Base-by-base conservation (phyloP, 2,329 filamentous ascomycete genomes). In the Neopestalotiopsis clavispora region DNA sequence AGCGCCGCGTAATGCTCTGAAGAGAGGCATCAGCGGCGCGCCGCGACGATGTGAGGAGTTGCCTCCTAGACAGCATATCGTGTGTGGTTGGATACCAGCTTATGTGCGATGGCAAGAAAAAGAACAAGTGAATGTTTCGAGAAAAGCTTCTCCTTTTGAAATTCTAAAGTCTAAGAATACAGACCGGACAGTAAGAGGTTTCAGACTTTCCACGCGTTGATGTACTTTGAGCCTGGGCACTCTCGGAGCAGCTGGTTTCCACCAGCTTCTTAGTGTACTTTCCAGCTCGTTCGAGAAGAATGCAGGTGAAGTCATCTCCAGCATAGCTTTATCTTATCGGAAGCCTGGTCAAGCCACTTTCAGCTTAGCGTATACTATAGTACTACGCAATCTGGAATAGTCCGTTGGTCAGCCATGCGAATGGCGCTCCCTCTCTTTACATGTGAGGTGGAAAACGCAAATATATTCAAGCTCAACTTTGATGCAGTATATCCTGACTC, bases 1-100 rank as follows among this genome's bases (percentile, higher is more conserved):
- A 72, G n/a, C 74, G 69, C 64, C 75, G 71, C 52, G 72, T 62
- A 42, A 77, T 69, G 61, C 74, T 68, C 40, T 65, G 74, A 9
- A 74, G 71, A 23, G 77, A 75, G 57, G 75, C 74, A 38, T 72
- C 72, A 14, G 77, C 74, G 60, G 80, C 75, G 73, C 78, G 76
- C 73, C 78, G 74, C 52, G 80, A 78, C 42, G 77, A 76, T 61
- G 75, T 72, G 64, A 81, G 70, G n/a, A 84, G 69, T 72, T 79
- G 79, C 68, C 76, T 76, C 78, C 78, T 78, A n/a, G 80, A 74
- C 69, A 83, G 74, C 82, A 84, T 84, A 57, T 32, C 20, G 32
- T 28, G 38, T 61, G 20, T 52, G 17, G 28, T 14, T 67, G 42
- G 34, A 17, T 60, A 34, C 30, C 28, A 30, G 14, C 12, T 5